Base-by-base conservation (phyloP, 2,329 filamentous ascomycete species). In the Leptographium lundbergii region DNA sequence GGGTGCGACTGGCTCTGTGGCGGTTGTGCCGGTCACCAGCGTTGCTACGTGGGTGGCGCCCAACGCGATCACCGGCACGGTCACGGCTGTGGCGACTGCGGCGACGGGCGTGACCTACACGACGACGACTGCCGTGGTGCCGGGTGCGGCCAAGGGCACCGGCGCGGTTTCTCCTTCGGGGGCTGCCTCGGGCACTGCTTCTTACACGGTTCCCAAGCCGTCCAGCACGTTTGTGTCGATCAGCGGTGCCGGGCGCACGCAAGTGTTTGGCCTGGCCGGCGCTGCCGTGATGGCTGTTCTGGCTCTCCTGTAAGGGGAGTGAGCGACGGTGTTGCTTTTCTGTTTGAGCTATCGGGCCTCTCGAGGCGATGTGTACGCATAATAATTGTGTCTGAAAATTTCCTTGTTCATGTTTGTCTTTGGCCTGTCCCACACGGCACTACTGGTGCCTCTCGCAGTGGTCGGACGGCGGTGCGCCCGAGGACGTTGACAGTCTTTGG, bases 261-360 rank as follows among this genome's bases (percentile, higher is more conserved):
- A 69, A 63, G 63, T 65, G 57, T 60, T 68, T 60, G 75, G 75
- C 61, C 70, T 80, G 58, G 68, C 70, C 59, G 75, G 73, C 57
- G 66, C 77, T 56, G 74, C 72, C 60, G 72, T 72, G 63, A 70
- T 78, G 66, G 74, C 73, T 58, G 65, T 75, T 60, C 67, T 75
- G 60, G 73, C 72, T 66, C 75, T 72, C 63, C 70, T 81, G 66
- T 81, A 79, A 76, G n/a, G 14, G 48, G 55, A 25, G 34, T 1
- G 17, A 17, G 11, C 13, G 25, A 22, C 11, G 3, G 29, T 58
- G 3, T 29, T 17, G n/a, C n/a, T 7, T 11, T 22, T 25, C 45
- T 60, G 24, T 47, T 34, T 45, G 54, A 6, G 39, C 17, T 42
- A 13, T 14, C 39, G 39, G 4, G 39, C 13, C 39, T 42, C 4